Base-by-base conservation (phyloP, 192 early-diverging fungal species). In the Gonapodya prolifera region DNA sequence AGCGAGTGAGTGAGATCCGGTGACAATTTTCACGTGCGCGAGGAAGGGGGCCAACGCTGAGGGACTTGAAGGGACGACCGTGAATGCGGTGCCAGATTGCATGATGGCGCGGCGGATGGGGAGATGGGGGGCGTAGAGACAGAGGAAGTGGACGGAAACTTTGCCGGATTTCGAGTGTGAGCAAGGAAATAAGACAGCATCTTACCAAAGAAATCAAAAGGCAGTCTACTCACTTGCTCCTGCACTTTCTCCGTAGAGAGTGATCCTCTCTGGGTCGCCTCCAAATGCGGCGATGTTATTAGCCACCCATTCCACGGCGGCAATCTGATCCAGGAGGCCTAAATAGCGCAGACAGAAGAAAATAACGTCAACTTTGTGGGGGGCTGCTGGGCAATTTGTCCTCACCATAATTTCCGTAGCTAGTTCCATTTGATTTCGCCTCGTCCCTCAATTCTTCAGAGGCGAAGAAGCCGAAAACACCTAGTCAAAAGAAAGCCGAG, bases 251-350 rank as follows among this genome's bases (percentile, higher is more conserved):
- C 89, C 89, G 80, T 84, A 85, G 78, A 86, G 76, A 0, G 84
- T 88, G 0, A 90, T 81, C 1, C 73, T 79, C 1, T 75, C 78
- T 0, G 88, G 87, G 70, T 91, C 84, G 34, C 89, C 89, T 1
- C 89, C 89, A 77, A 90, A 91, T 17, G 73, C 77, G 0, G 70
- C 77, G 76, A 91, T 87, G 76, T 91, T 84, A 70, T 89, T 75
- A 35, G 86, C 32, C 1, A 90, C 83, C 89, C 89, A 91, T 32
- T 83, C 75, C 0, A 91, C 76, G 18, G 87, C 89, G 1, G 78
- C 33, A 33, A 85, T 77, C 76, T 91, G 89, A 77, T 91, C 89
- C 29, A 81, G 82, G 13, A 89, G n/a, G 32, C 86, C 88, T 76
- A 77, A 79, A 81, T n/a, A n/a, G n/a, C n/a, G n/a, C n/a, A n/a